Conservation (phyloP, 495 filamentous ascomycete species). For the Bryoglossum gracile region DNA sequence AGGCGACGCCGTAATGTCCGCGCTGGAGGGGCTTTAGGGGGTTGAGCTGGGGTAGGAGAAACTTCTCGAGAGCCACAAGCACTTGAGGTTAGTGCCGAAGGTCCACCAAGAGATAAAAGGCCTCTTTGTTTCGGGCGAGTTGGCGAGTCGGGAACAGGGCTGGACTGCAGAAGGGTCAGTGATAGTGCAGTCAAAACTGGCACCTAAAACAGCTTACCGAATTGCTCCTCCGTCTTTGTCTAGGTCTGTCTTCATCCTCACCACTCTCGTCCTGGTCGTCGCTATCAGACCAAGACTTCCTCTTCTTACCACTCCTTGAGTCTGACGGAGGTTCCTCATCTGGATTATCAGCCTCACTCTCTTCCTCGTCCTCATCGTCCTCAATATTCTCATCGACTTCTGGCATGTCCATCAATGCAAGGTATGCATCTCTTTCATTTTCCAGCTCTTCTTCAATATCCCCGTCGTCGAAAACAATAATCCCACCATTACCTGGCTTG, state of each 20-base stretch:
- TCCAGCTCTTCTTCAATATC: constrained; percentile 86
- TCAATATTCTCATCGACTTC: constrained; percentile 67
- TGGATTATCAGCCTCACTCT: constrained; percentile 30
- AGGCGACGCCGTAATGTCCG: constrained; percentile 63
- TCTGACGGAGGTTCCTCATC: constrained; percentile 21
- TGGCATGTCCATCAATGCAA: constrained; percentile 79
- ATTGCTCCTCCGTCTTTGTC: constrained; percentile 76
- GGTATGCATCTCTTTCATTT: constrained; percentile 71
- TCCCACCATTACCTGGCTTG: constrained; percentile 69
- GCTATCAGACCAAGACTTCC: constrained; percentile 76
- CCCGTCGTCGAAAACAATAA: constrained; percentile 91
- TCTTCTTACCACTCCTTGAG: constrained; percentile 49
- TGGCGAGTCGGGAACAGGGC: constrained; percentile 43
- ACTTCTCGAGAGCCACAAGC: constrained; percentile 47
- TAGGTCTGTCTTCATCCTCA: constrained; percentile 51
- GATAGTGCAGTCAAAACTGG: not conserved
- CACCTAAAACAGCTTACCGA: constrained; percentile 51
- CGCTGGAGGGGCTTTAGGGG: constrained; percentile 56
- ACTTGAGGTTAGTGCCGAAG: constrained; percentile 33
- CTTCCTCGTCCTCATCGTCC: constrained; percentile 31
- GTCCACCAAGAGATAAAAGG: constrained; percentile 39
- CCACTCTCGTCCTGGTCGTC: constrained; percentile 60
- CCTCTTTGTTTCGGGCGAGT: constrained; percentile 42
- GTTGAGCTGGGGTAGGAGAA: constrained; percentile 47
- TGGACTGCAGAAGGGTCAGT: constrained; percentile 45